These are phyloP conservation scores for Eimeria tenella DNA, from an alignment of 169 alveolate genomes.

Conservation along the genomic window DNA sequence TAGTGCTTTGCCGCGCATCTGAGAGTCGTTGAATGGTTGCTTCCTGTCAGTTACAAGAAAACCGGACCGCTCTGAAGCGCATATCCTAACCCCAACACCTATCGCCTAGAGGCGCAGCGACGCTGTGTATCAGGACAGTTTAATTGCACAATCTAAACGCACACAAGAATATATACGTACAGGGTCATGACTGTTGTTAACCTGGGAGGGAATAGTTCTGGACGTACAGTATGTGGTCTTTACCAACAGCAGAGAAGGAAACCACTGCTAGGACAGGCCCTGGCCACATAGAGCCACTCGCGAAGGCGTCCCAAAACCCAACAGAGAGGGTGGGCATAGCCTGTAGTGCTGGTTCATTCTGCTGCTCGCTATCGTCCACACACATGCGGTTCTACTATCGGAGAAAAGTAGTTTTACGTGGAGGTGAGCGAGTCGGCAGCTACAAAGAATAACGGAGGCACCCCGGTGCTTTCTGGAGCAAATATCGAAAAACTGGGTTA, in stretches of 20 bases:
- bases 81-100: too few species aligned
- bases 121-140: too few species aligned
- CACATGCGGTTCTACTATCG: not conserved
- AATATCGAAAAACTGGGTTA: too few species aligned
- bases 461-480: too few species aligned
- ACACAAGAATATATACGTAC: not conserved
- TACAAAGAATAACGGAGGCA: too few species aligned
- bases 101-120: too few species aligned
- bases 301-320: conserved; percentile 54
- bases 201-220: not conserved
- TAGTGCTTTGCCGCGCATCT: too few species aligned
- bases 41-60: too few species aligned
- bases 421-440: too few species aligned
- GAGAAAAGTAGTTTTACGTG: too few species aligned
- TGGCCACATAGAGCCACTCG: conserved; percentile 23
- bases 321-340: not conserved
- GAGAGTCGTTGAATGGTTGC: too few species aligned
- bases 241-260: conserved; percentile 12
- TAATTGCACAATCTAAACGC: not conserved
- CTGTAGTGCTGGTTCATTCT: not conserved
- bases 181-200: not conserved
- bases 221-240: conserved; percentile 26
- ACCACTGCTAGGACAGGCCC: conserved; percentile 31
- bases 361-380: not conserved
- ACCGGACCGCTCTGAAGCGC: too few species aligned